Evolutionary conservation across 1,284 basidiomycete species (phyloP).

Genomic region (Laetiporus sulphureus): DNA sequence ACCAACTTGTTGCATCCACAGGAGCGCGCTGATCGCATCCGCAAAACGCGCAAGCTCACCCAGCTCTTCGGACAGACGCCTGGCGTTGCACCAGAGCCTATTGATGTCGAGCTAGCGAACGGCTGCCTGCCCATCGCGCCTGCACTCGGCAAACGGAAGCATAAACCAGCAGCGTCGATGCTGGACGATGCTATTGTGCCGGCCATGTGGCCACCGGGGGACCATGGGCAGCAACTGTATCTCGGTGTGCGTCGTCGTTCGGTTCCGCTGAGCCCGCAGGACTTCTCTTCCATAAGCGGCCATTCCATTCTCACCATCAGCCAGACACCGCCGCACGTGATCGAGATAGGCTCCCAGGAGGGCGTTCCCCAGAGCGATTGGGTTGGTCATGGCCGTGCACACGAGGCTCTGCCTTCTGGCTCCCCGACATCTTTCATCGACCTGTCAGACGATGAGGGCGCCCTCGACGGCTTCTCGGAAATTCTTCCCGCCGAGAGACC

Average conservation of each 20-base stretch:
- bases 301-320: not conserved
- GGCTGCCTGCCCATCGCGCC: slow-evolving; percentile 14
- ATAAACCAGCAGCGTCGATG: slow-evolving; percentile 35
- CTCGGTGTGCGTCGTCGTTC: slow-evolving; percentile 43
- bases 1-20: slow-evolving; percentile 60
- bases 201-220: slow-evolving; percentile 27
- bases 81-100: slow-evolving; percentile 21
- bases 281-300: slow-evolving; percentile 24
- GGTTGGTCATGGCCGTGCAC: slow-evolving; percentile 11
- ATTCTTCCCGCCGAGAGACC: slow-evolving; percentile 24
- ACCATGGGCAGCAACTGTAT: slow-evolving; percentile 27
- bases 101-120: slow-evolving; percentile 11
- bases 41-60: slow-evolving; percentile 70
- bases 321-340: slow-evolving; percentile 12
- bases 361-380: slow-evolving; percentile 17
- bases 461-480: slow-evolving; percentile 19
- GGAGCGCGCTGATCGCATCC: slow-evolving; percentile 66
- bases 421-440: slow-evolving; percentile 58
- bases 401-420: slow-evolving; percentile 7
- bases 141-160: slow-evolving; percentile 18
- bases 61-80: slow-evolving; percentile 70
- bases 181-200: slow-evolving; percentile 25
- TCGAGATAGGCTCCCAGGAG: slow-evolving; percentile 21
- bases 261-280: slow-evolving; percentile 34
- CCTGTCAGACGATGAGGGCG: slow-evolving; percentile 54